These are phyloP conservation scores for Mycena galericulata DNA, from an alignment of 768 basidiomycete species.

Conservation along the genomic window DNA sequence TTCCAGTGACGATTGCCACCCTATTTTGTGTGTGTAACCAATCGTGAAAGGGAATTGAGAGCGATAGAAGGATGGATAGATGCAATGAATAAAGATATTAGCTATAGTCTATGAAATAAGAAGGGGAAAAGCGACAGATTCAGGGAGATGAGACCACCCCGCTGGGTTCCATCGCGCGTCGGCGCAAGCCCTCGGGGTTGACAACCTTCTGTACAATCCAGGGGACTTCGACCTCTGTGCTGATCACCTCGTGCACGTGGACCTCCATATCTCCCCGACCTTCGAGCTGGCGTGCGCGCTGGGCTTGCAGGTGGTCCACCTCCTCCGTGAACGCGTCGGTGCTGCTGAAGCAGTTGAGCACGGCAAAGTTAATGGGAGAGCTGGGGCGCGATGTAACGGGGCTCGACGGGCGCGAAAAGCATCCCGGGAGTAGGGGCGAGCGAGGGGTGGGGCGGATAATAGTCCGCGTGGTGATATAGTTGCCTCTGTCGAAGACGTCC, in stretches of 20 bases:
- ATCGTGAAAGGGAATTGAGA: not conserved
- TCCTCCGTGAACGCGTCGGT: slow-evolving; percentile 47
- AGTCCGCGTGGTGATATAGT: slow-evolving; percentile 49
- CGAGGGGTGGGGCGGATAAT: slow-evolving; percentile 50
- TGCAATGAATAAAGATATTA: not conserved
- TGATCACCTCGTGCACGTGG: slow-evolving; percentile 27
- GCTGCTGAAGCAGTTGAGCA: slow-evolving; percentile 49
- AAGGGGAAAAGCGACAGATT: not conserved
- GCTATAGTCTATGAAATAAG: slow-evolving; percentile 7
- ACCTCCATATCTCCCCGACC: slow-evolving; percentile 31
- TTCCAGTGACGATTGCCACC: not conserved
- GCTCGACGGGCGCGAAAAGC: slow-evolving; percentile 47
- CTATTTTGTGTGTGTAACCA: not conserved
- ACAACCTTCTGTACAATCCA: not conserved
- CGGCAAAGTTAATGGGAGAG: slow-evolving; percentile 38
- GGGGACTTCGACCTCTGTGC: not conserved
- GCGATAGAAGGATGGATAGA: not conserved
- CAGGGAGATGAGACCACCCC: slow-evolving; percentile 17
- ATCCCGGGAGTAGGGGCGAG: slow-evolving; percentile 33
- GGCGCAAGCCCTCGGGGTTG: slow-evolving; percentile 12
- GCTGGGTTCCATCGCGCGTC: slow-evolving; percentile 19
- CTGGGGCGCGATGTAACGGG: slow-evolving; percentile 35
- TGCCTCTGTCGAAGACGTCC: slow-evolving; percentile 44
- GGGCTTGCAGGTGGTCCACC: slow-evolving; percentile 40
- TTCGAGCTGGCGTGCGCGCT: slow-evolving; percentile 32